Percentiles rank a stretch among this genome's conserved stretches.
phyloP scores from a whole-genome alignment of 768 basidiomycete genomes.

The Pleurotus ostreatus region DNA sequence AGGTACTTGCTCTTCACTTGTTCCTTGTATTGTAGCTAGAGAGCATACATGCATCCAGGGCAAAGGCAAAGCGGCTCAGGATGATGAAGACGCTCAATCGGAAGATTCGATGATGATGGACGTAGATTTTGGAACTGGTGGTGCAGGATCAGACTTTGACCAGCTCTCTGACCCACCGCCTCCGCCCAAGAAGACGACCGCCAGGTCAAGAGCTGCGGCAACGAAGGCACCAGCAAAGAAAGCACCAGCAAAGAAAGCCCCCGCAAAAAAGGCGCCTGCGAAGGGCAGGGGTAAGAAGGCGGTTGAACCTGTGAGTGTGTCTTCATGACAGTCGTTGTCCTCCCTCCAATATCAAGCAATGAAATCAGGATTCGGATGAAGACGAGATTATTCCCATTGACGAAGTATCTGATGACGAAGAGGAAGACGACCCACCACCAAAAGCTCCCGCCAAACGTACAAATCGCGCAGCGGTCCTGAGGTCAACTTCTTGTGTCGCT shows the following conservation, averaged over 20 bases:
- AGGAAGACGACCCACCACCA: conserved; percentile 42
- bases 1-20: conserved; percentile 26
- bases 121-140: conserved; percentile 41
- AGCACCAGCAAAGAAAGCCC: conserved; percentile 31
- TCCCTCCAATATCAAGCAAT: conserved; percentile 17
- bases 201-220: conserved; percentile 27
- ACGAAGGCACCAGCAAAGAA: conserved; percentile 33
- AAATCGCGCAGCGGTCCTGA: conserved; percentile 60
- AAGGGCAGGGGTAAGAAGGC: conserved; percentile 55
- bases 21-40: neutral
- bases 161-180: conserved; percentile 43
- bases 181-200: conserved; percentile 39
- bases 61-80: conserved; percentile 47
- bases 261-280: conserved; percentile 26
- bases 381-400: conserved; percentile 30
- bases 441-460: conserved; percentile 47
- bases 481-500: conserved; percentile 30
- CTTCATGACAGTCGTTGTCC: neutral
- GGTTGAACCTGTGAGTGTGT: conserved; percentile 19
- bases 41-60: conserved; percentile 25
- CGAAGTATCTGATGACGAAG: conserved; percentile 42
- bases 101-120: conserved; percentile 84
- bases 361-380: conserved; percentile 44
- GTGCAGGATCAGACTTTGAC: conserved; percentile 50
- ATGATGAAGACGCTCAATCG: conserved; percentile 38